Evolutionary conservation across 768 basidiomycete species (phyloP).

Genomic region (Phylloporus sp.): DNA sequence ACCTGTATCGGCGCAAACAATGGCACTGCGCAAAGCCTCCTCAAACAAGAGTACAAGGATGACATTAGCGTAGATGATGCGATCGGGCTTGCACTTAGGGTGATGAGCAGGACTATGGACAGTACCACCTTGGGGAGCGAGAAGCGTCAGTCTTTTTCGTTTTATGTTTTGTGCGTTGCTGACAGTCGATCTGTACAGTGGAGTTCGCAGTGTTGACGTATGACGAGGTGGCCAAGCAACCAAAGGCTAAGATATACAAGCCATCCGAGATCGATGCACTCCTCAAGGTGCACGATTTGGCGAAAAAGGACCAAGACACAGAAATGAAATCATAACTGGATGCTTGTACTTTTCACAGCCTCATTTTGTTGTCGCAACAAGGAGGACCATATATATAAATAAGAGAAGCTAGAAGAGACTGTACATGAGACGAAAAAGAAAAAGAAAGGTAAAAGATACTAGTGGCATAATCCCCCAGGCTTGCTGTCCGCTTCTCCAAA

Average conservation of each 20-base stretch:
- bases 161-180: conserved; percentile 22
- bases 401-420: neutral
- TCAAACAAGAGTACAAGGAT: conserved; percentile 99
- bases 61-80: conserved; percentile 89
- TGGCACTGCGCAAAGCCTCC: conserved; percentile 88
- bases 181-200: conserved; percentile 48
- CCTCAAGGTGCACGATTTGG: conserved; percentile 72
- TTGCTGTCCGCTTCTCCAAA: conserved; percentile 64
- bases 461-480: conserved; percentile 84
- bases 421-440: neutral
- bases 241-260: conserved; percentile 88
- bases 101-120: conserved; percentile 99
- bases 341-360: conserved; percentile 7
- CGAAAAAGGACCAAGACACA: conserved; percentile 81
- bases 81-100: conserved; percentile 84
- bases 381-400: neutral
- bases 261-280: conserved; percentile 86
- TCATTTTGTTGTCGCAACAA: neutral
- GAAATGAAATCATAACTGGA: conserved; percentile 59
- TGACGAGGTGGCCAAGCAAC: conserved; percentile 70
- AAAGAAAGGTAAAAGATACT: conserved; percentile 8
- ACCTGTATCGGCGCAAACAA: conserved; percentile 99
- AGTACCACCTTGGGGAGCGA: conserved; percentile 95
- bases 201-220: conserved; percentile 94
- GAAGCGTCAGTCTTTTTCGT: conserved; percentile 71